phyloP scores from a whole-genome alignment of 148 eudicot genomes.

The Fallopia convolvulus region DNA sequence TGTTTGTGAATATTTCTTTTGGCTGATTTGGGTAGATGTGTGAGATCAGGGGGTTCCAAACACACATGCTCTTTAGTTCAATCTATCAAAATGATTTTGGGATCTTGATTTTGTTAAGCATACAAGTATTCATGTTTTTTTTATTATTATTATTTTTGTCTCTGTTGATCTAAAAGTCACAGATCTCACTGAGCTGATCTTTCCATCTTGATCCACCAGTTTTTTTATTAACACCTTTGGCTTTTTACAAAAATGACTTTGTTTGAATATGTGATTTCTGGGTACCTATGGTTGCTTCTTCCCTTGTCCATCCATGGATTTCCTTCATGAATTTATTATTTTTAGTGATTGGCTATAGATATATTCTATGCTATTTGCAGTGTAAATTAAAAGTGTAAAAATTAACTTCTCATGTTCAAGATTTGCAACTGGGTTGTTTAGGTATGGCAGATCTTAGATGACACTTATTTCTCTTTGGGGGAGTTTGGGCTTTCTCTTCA shows the following conservation, averaged over 20 bases:
- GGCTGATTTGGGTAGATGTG: neutral
- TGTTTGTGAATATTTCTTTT: neutral
- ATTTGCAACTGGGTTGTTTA: neutral
- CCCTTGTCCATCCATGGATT: neutral
- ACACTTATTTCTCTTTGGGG: neutral
- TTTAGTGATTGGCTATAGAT: neutral
- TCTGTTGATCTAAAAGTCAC: slow-evolving; percentile 1
- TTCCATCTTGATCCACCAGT: neutral
- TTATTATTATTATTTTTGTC: too few species aligned
- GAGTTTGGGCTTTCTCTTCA: neutral
- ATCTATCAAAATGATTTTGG: neutral
- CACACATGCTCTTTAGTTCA: neutral
- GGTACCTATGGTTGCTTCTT: neutral
- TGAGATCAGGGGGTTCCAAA: neutral
- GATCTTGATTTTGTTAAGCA: neutral
- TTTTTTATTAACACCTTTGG: neutral
- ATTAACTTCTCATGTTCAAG: neutral
- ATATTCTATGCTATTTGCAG: neutral
- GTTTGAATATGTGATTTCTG: neutral
- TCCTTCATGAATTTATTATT: neutral
- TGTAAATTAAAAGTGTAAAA: neutral
- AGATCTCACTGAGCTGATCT: slow-evolving; percentile 4
- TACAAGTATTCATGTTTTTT: too few species aligned
- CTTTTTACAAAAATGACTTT: neutral
- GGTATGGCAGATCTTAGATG: neutral